Evolutionary conservation across 2,329 filamentous ascomycete species (phyloP).

Genomic region (Periconia digitata): DNA sequence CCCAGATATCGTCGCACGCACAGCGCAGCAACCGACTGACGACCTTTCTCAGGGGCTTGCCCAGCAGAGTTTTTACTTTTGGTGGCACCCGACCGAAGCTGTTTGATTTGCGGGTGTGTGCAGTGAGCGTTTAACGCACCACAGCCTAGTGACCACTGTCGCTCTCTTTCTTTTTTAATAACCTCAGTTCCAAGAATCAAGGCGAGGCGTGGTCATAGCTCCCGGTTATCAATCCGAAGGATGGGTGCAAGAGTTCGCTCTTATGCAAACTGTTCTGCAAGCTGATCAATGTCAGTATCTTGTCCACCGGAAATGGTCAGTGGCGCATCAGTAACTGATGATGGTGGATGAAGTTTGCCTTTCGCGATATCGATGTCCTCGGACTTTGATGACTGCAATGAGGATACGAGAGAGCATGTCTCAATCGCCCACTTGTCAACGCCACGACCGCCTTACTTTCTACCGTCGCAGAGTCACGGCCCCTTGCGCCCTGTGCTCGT

Average conservation of each 20-base stretch:
- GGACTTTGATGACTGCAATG: too few relatives aligned
- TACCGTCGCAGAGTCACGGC: constrained; percentile 31
- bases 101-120: constrained; percentile 27
- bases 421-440: constrained; percentile 9
- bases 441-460: constrained; percentile 23
- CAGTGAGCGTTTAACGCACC: constrained; percentile 29
- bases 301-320: background rate
- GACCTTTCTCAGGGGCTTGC: constrained; percentile 32
- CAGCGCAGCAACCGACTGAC: too few relatives aligned
- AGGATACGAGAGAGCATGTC: too few relatives aligned
- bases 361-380: too few relatives aligned
- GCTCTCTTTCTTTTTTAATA: constrained; percentile 23
- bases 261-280: background rate
- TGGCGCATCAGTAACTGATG: background rate
- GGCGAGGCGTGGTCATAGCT: constrained; percentile 32
- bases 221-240: constrained; percentile 15
- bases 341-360: too few relatives aligned
- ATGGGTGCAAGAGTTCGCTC: constrained; percentile 7
- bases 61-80: constrained; percentile 21
- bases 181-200: constrained; percentile 12
- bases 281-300: background rate
- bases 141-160: too few relatives aligned
- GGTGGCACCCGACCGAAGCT: constrained; percentile 17
- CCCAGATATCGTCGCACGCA: too few relatives aligned
- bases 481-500: constrained; percentile 26